Evolutionary conservation across 2,329 filamentous ascomycete genomes (phyloP).

Genomic region (Xylaria sp.): DNA sequence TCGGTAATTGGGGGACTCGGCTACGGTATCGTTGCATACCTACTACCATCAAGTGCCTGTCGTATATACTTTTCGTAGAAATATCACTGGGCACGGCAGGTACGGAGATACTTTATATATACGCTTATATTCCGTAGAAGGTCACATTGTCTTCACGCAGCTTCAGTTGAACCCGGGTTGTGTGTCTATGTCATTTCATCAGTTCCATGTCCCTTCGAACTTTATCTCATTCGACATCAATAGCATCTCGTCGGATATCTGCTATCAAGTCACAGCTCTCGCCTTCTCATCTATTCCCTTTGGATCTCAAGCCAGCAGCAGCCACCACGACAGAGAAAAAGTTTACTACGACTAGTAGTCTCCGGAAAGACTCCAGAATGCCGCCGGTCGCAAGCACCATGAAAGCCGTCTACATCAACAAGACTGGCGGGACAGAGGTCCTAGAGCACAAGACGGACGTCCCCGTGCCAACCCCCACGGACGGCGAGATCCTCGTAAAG

Average conservation of each 20-base stretch:
- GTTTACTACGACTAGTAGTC: neutral
- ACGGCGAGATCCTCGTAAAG: slow-evolving; percentile 78
- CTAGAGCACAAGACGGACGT: slow-evolving; percentile 73
- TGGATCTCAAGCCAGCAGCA: neutral
- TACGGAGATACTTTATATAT: neutral
- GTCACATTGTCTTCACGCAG: too few species aligned
- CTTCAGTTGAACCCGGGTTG: neutral
- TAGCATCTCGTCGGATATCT: slow-evolving; percentile 24
- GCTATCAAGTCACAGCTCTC: slow-evolving; percentile 26
- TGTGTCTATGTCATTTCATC: neutral
- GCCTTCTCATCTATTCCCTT: neutral
- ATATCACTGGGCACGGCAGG: neutral
- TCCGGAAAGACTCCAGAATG: slow-evolving; percentile 30
- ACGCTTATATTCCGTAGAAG: too few species aligned
- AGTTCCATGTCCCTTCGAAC: slow-evolving; percentile 27
- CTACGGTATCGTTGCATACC: too few species aligned
- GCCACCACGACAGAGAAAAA: neutral
- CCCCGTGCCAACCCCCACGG: slow-evolving; percentile 69
- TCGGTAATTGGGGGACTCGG: neutral
- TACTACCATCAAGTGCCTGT: too few species aligned
- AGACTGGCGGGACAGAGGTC: slow-evolving; percentile 74
- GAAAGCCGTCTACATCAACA: slow-evolving; percentile 74
- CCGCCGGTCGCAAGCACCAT: slow-evolving; percentile 66
- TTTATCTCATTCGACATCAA: slow-evolving; percentile 27
- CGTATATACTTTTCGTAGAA: too few species aligned